phyloP scores from a whole-genome alignment of 495 filamentous ascomycete species.

The Aspergillus avenaceus region DNA sequence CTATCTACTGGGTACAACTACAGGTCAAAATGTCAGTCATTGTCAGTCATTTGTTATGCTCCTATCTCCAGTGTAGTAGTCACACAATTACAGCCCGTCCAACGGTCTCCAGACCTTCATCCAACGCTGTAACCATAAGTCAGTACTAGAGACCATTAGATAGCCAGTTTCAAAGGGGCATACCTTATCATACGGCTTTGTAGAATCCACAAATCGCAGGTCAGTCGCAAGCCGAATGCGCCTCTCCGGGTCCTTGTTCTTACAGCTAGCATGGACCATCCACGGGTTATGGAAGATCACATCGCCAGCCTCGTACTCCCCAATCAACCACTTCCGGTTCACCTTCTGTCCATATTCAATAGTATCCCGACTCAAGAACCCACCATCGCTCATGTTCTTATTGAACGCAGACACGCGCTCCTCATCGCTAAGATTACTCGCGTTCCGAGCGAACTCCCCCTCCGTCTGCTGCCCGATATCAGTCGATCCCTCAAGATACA shows the following conservation, averaged over 20 bases:
- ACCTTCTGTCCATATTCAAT: constrained; percentile 1
- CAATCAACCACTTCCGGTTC: constrained; percentile 9
- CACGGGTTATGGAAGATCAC: constrained; percentile 54
- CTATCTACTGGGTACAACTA: too few species aligned
- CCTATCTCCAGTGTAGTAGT: neutral
- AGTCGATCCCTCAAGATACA: constrained; percentile 40
- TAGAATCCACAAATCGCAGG: constrained; percentile 24
- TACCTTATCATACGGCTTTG: constrained; percentile 12
- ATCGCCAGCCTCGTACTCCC: constrained; percentile 49
- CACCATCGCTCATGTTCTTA: constrained; percentile 3
- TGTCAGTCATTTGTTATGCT: too few species aligned
- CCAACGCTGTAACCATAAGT: constrained; percentile 11
- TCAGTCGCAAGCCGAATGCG: constrained; percentile 49
- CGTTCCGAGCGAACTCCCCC: constrained; percentile 28
- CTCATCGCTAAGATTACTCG: constrained; percentile 27
- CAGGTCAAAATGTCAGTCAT: too few species aligned
- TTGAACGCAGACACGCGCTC: constrained; percentile 20
- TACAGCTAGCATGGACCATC: constrained; percentile 43
- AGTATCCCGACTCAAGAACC: constrained; percentile 13
- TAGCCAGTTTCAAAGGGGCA: neutral
- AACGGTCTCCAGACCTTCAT: constrained; percentile 22
- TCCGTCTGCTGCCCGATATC: constrained; percentile 28
- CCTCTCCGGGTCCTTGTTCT: constrained; percentile 44
- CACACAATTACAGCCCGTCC: constrained; percentile 16
- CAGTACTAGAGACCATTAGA: neutral